A percentile compares a stretch with the other conserved stretches of the same genome.
These are phyloP conservation scores for Boletus reticuloceps DNA, from an alignment of 768 basidiomycete species.

Conservation along the genomic window DNA sequence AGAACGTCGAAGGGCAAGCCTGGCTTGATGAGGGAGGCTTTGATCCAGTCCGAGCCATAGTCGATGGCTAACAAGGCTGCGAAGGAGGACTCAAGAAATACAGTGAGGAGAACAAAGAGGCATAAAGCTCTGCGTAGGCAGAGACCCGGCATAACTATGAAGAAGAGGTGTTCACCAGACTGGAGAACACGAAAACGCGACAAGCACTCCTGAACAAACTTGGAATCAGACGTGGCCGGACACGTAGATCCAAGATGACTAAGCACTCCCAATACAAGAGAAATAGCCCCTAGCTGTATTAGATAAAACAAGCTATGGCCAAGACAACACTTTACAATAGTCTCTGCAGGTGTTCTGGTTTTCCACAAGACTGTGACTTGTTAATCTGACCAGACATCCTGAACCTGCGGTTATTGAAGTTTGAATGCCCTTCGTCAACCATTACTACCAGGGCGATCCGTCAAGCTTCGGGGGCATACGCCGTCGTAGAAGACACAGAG, in stretches of 20 bases:
- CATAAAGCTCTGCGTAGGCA: conserved; percentile 28
- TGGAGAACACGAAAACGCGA: conserved; percentile 8
- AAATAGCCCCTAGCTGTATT: conserved; percentile 10
- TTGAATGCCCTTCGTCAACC: too few species aligned
- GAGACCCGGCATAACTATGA: conserved; percentile 19
- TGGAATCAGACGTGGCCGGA: conserved; percentile 21
- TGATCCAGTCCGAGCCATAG: conserved; percentile 98
- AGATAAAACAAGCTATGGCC: too few species aligned
- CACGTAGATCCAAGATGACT: conserved; percentile 20
- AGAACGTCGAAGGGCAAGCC: conserved; percentile 95
- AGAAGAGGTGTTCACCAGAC: conserved; percentile 15
- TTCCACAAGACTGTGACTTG: too few species aligned
- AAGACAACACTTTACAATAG: too few species aligned
- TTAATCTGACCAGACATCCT: too few species aligned
- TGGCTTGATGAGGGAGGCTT: conserved; percentile 92
- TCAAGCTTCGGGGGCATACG: too few species aligned
- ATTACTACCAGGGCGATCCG: too few species aligned
- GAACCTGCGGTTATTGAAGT: too few species aligned
- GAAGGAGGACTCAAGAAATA: conserved; percentile 35
- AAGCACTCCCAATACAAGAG: neutral
- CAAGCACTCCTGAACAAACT: conserved; percentile 4
- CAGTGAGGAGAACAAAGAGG: conserved; percentile 22
- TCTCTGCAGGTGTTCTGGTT: too few species aligned
- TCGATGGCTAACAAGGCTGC: conserved; percentile 92
- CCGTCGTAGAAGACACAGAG: too few species aligned